Conservation (phyloP, 1,284 basidiomycete species). For the Cryptococcus maquisensis region DNA sequence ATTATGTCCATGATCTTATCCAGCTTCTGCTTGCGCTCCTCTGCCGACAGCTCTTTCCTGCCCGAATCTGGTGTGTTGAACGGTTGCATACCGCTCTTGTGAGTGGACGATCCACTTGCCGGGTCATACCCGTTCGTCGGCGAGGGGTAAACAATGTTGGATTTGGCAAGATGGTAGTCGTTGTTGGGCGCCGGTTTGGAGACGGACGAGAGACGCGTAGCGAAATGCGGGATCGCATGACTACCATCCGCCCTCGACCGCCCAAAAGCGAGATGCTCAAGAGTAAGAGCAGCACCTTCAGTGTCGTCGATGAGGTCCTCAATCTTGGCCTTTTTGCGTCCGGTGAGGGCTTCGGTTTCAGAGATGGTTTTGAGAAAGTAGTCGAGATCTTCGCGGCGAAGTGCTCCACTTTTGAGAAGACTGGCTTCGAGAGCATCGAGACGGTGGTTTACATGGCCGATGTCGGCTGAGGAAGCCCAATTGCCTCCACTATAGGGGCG, state of each 20-base stretch:
- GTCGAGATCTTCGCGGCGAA: constrained; percentile 44
- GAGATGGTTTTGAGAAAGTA: constrained; percentile 29
- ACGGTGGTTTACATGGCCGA: constrained; percentile 45
- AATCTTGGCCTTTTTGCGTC: constrained; percentile 1
- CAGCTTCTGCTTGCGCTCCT: constrained; percentile 31
- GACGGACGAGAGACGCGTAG: constrained; percentile 26
- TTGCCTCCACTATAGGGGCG: constrained; percentile 8
- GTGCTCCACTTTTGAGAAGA: constrained; percentile 39
- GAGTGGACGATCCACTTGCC: not conserved
- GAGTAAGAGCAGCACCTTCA: constrained; percentile 48
- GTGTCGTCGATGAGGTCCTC: constrained; percentile 39
- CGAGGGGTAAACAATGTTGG: constrained; percentile 8
- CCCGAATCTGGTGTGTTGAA: not conserved
- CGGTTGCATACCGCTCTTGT: not conserved
- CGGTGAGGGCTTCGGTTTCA: constrained; percentile 1
- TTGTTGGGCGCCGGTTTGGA: constrained; percentile 32
- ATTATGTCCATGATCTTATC: constrained; percentile 39
- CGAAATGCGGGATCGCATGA: constrained; percentile 40
- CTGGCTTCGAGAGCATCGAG: constrained; percentile 47
- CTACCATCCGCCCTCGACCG: constrained; percentile 38
- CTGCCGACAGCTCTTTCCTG: constrained; percentile 13
- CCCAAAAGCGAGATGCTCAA: constrained; percentile 49
- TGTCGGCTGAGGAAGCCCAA: constrained; percentile 44
- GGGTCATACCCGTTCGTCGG: not conserved
- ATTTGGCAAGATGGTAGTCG: constrained; percentile 35